These are phyloP conservation scores for Physcomitrellopsis africana DNA, from an alignment of 225 moss, liverwort and hornwort genomes.

Conservation along the genomic window DNA sequence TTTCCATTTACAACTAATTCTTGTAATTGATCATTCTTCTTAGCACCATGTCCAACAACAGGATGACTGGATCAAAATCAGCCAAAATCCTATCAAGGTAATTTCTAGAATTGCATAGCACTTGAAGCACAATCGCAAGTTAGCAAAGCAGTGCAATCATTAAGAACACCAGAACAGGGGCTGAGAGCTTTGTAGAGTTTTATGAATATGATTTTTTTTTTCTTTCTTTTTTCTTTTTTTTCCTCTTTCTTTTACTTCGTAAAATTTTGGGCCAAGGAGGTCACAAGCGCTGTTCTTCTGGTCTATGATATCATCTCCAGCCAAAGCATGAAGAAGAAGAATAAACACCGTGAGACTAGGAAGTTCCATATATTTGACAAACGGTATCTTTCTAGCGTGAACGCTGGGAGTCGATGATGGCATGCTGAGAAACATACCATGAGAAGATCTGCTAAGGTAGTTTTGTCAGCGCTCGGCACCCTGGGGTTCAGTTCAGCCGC, in stretches of 20 bases:
- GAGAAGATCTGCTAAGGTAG: constrained; percentile 65
- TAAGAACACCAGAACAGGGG: too few species aligned
- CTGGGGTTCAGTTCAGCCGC: constrained; percentile 65
- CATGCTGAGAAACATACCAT: constrained; percentile 50
- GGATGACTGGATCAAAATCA: too few species aligned
- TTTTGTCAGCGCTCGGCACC: constrained; percentile 27
- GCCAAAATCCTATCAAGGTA: too few species aligned
- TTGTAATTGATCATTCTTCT: background rate
- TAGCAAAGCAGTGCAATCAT: too few species aligned
- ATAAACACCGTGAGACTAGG: constrained; percentile 17
- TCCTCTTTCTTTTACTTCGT: background rate
- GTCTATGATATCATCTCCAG: constrained; percentile 7
- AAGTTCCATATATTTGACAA: constrained; percentile 20
- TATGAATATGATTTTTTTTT: too few species aligned
- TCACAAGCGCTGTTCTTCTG: background rate
- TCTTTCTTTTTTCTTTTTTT: too few species aligned
- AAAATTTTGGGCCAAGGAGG: too few species aligned
- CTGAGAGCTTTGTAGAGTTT: too few species aligned
- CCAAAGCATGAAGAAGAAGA: constrained; percentile 10
- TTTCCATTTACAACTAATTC: background rate
- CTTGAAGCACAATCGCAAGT: too few species aligned
- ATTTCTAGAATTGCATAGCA: too few species aligned
- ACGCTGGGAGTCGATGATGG: background rate
- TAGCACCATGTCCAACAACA: background rate
- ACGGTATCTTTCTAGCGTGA: background rate